Evolutionary conservation across 2,329 filamentous ascomycete species (phyloP), one percentile per base, ranked within the genome.

Genomic region (Phaeoacremonium minimum): DNA sequence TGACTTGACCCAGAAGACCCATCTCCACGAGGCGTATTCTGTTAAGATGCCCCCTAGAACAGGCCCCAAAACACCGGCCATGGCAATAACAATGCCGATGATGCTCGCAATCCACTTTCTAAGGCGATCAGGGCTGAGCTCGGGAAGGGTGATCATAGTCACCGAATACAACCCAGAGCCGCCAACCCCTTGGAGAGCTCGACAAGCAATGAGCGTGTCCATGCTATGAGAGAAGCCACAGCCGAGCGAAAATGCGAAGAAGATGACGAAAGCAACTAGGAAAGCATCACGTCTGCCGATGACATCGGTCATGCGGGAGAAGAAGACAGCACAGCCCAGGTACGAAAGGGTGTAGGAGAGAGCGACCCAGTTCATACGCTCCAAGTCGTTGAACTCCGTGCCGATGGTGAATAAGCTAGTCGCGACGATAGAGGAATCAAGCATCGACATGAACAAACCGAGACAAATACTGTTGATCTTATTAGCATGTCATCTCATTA

Each of bases 1-100:
- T 33, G 46, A 75, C 71, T 79, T 80, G 48, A 80, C 71, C 70
- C 71, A 78, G 51, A 79, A 80, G 3, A 77, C 61, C 67, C 71
- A 76, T 41, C 69, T 55, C 73, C 73, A 77, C 8, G 54, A 64
- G 1, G 60, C 49, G 35, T 70, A 74, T 13, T 69, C 51, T 2
- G 71, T 73, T 28, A 77, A 46, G 5, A 73, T 20, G 2, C 72
- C 73, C 14, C 73, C 73, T 13, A 77, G 48, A 2, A 76, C 56
- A 0, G 73, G 73, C 0, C 73, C 73, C 16, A 75, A 50, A 3
- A 75, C 66, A 12, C 71, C 72, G 5, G 71, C 59, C 15, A 63
- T 43, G 15, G 68, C 66, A 31, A 77, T 53, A 3, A 74, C 63
- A 14, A 71, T 50, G 1, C 73, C 75, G 4, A 77, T 61, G 2